Evolutionary conservation across 2,329 filamentous ascomycete genomes (phyloP).

Genomic region (Venturia asperata): DNA sequence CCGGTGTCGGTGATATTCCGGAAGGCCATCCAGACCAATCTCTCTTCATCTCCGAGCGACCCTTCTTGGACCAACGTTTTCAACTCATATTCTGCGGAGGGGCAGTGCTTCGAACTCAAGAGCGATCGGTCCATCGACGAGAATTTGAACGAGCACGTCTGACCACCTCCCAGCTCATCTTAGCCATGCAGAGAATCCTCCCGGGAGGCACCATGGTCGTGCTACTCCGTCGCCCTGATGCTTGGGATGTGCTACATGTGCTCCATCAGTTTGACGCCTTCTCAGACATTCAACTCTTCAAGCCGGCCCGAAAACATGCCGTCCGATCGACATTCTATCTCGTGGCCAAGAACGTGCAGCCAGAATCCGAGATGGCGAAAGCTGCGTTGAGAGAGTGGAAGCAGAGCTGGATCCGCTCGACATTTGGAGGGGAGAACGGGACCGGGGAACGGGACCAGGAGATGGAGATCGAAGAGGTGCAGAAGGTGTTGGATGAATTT

Average conservation of each 20-base stretch:
- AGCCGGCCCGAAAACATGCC: conserved; percentile 22
- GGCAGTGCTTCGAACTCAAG: conserved; percentile 38
- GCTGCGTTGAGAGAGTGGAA: neutral
- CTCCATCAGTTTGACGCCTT: conserved; percentile 22
- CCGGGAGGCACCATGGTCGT: conserved; percentile 46
- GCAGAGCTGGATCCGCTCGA: neutral
- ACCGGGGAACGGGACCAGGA: neutral
- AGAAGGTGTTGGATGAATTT: conserved; percentile 21
- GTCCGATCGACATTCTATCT: conserved; percentile 25
- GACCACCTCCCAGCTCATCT: conserved; percentile 34
- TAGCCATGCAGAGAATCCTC: conserved; percentile 42
- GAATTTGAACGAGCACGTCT: conserved; percentile 30
- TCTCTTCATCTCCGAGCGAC: conserved; percentile 22
- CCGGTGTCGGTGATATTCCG: conserved; percentile 21
- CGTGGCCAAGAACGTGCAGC: conserved; percentile 22
- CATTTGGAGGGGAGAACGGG: neutral
- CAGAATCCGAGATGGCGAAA: neutral
- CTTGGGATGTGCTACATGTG: conserved; percentile 18
- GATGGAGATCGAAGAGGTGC: neutral
- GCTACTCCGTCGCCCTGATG: conserved; percentile 45
- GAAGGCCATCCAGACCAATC: conserved; percentile 24
- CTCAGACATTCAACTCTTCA: conserved; percentile 23
- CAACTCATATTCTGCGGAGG: conserved; percentile 45
- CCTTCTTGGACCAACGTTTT: conserved; percentile 29
- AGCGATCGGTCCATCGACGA: conserved; percentile 26